Evolutionary conservation across 106 monocot species (phyloP).

Genomic region (Amphibolis antarctica): DNA sequence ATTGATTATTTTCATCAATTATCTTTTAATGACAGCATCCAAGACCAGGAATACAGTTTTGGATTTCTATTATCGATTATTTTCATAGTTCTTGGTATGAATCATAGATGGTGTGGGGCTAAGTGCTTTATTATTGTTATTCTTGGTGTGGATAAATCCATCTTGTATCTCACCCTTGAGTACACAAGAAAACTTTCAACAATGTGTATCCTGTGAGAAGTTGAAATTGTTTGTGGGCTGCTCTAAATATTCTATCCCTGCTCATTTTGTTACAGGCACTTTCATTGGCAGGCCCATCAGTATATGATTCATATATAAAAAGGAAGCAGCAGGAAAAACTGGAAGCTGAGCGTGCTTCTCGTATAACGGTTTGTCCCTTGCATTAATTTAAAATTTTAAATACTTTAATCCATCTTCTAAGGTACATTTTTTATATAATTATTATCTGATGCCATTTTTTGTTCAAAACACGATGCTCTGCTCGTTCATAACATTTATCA

Average conservation of each 20-base stretch:
- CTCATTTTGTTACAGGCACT: slow-evolving; percentile 37
- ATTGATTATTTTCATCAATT: no score
- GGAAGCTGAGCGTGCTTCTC: slow-evolving; percentile 63
- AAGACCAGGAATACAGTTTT: no score
- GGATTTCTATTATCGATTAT: no score
- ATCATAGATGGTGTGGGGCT: no score
- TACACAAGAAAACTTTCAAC: no score
- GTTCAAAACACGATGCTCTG: background rate
- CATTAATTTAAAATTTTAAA: background rate
- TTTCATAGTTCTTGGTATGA: no score
- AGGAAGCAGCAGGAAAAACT: slow-evolving; percentile 65
- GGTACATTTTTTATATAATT: background rate
- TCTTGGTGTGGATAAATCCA: no score
- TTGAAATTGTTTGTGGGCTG: background rate
- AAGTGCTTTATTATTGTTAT: no score
- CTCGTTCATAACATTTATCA: background rate
- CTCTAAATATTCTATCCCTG: background rate
- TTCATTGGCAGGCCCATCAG: slow-evolving; percentile 50
- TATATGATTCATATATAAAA: slow-evolving; percentile 43
- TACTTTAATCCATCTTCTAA: background rate
- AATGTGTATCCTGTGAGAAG: no score
- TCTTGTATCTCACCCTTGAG: no score
- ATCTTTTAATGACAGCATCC: no score
- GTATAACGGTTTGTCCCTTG: slow-evolving; percentile 57
- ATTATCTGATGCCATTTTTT: background rate